These are phyloP conservation scores for Blastobotrys serpentis DNA, from an alignment of 1,139 yeast species.

Conservation along the genomic window DNA sequence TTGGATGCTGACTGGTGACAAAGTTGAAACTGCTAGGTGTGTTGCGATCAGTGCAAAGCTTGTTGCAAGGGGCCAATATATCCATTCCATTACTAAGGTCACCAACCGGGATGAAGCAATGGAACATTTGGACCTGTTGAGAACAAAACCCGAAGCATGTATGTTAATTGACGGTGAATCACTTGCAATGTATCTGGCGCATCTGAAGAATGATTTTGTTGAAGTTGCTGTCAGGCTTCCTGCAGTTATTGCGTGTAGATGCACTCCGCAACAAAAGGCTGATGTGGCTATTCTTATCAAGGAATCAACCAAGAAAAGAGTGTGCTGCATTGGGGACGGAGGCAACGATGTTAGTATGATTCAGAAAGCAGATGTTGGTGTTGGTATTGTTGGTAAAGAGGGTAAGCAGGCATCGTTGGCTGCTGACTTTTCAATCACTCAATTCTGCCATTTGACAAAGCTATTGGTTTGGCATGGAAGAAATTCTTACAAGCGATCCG, in stretches of 20 bases:
- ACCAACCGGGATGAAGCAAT: slow-evolving; percentile 51
- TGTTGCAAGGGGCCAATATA: slow-evolving; percentile 89
- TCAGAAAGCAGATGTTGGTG: slow-evolving; percentile 98
- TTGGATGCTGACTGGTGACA: slow-evolving; percentile 99
- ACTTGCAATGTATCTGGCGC: slow-evolving; percentile 62
- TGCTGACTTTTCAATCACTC: slow-evolving; percentile 93
- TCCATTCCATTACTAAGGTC: slow-evolving; percentile 77
- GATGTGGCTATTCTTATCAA: slow-evolving; percentile 85
- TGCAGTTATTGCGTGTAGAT: slow-evolving; percentile 94
- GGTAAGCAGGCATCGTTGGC: slow-evolving; percentile 97
- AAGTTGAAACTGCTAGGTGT: slow-evolving; percentile 97
- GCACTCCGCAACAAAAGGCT: slow-evolving; percentile 98
- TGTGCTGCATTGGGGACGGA: slow-evolving; percentile 98
- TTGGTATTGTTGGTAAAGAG: slow-evolving; percentile 98
- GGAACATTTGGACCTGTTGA: slow-evolving; percentile 68
- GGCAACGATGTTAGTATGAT: slow-evolving; percentile 99
- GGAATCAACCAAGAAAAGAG: slow-evolving; percentile 78
- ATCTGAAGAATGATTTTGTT: slow-evolving; percentile 69
- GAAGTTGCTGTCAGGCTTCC: slow-evolving; percentile 75
- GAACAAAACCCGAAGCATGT: slow-evolving; percentile 67
- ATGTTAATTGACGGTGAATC: slow-evolving; percentile 94
- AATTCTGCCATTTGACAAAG: slow-evolving; percentile 85
- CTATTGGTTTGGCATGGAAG: slow-evolving; percentile 96
- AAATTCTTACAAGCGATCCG: slow-evolving; percentile 91
- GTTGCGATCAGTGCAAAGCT: slow-evolving; percentile 92